Percentiles rank a stretch among this genome's conserved stretches.
Conservation (phyloP, 2,329 filamentous ascomycete genomes). For the Hypocreales sp. region DNA sequence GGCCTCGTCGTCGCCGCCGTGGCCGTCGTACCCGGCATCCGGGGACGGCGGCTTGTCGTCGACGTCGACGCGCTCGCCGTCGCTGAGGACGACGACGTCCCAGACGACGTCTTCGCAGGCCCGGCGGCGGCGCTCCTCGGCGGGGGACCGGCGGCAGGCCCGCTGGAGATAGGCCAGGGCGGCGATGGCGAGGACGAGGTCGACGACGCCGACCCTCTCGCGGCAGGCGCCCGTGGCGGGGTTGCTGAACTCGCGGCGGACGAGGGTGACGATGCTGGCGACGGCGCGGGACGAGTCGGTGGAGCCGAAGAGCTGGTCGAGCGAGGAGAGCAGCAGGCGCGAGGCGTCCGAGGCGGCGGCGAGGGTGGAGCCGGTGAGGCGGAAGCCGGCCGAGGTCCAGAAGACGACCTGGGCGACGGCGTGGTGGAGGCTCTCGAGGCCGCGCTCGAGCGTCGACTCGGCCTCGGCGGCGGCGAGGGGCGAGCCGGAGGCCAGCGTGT, state of each 20-base stretch:
- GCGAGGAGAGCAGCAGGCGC: slow-evolving; percentile 38
- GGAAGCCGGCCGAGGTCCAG: slow-evolving; percentile 44
- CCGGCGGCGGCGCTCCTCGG: slow-evolving; percentile 30
- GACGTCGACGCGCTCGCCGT: slow-evolving; percentile 42
- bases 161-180: slow-evolving; percentile 47
- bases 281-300: slow-evolving; percentile 56
- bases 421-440: slow-evolving; percentile 38
- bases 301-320: slow-evolving; percentile 51
- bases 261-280: slow-evolving; percentile 48
- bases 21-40: not conserved
- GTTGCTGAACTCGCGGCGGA: slow-evolving; percentile 48
- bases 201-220: slow-evolving; percentile 43
- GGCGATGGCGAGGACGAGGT: slow-evolving; percentile 44
- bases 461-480: slow-evolving; percentile 34
- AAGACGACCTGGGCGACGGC: slow-evolving; percentile 44
- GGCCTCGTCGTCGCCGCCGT: slow-evolving; percentile 23
- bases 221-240: slow-evolving; percentile 42
- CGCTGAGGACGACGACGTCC: slow-evolving; percentile 49
- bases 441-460: slow-evolving; percentile 39
- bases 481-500: slow-evolving; percentile 28
- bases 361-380: slow-evolving; percentile 38
- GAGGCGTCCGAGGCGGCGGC: slow-evolving; percentile 39
- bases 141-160: slow-evolving; percentile 33
- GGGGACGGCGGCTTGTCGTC: not conserved
- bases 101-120: slow-evolving; percentile 43